Evolutionary conservation across 176 grass and related monocot species (phyloP).

Genomic region (Alopecurus myosuroides): DNA sequence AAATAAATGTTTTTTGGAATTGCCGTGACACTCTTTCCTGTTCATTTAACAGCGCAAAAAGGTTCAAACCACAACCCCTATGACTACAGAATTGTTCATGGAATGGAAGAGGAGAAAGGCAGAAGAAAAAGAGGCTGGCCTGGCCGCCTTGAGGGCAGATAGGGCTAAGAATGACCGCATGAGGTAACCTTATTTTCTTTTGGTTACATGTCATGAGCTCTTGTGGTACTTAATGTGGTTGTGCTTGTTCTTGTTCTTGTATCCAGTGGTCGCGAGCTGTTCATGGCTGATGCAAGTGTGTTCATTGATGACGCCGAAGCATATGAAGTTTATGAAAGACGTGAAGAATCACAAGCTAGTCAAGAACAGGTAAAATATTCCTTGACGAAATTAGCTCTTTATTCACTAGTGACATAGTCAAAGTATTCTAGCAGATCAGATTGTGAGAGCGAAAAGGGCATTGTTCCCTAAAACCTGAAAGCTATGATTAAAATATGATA

Average conservation of each 20-base stretch:
- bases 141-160: constrained; percentile 72
- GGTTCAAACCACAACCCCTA: constrained; percentile 56
- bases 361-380: constrained; percentile 52
- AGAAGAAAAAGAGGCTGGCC: constrained; percentile 83
- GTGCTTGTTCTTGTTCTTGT: constrained; percentile 21
- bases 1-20: not conserved
- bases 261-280: constrained; percentile 95
- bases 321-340: constrained; percentile 91
- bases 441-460: not conserved
- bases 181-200: constrained; percentile 55
- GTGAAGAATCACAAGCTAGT: constrained; percentile 41
- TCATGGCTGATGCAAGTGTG: constrained; percentile 86
- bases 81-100: constrained; percentile 87
- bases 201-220: not conserved
- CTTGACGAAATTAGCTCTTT: not conserved
- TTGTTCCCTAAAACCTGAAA: not conserved
- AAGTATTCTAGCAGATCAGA: not conserved
- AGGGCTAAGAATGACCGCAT: constrained; percentile 98
- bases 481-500: not conserved
- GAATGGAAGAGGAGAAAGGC: constrained; percentile 93
- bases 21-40: constrained; percentile 21
- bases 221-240: constrained; percentile 1
- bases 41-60: constrained; percentile 67
- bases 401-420: not conserved
- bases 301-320: constrained; percentile 98